Conservation (phyloP, 1,284 basidiomycete species). For the Moniliophthora roreri region DNA sequence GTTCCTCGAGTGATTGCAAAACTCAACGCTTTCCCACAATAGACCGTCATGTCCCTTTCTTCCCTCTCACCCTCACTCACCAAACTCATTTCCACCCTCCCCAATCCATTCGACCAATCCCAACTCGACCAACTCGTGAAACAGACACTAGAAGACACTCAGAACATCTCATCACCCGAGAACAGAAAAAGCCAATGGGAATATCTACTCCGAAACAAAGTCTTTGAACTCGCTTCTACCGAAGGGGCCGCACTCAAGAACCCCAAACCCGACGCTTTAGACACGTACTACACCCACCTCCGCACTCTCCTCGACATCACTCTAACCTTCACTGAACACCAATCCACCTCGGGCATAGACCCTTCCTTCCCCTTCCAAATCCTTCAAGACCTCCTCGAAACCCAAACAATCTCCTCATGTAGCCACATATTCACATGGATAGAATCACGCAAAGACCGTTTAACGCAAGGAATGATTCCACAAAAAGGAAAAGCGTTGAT, state of each 20-base stretch:
- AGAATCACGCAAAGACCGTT: slow-evolving; percentile 61
- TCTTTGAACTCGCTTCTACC: slow-evolving; percentile 62
- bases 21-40: no score
- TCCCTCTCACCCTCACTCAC: no score
- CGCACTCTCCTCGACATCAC: slow-evolving; percentile 51
- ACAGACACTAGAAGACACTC: slow-evolving; percentile 43
- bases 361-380: slow-evolving; percentile 56
- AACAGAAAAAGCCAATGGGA: slow-evolving; percentile 73
- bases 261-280: no score
- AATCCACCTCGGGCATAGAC: no score
- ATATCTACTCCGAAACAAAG: slow-evolving; percentile 62
- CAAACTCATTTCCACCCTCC: slow-evolving; percentile 51
- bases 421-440: slow-evolving; percentile 86
- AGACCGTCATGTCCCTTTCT: no score
- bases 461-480: slow-evolving; percentile 77
- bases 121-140: slow-evolving; percentile 50
- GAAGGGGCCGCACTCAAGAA: slow-evolving; percentile 50
- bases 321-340: slow-evolving; percentile 56
- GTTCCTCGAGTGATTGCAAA: no score
- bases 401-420: slow-evolving; percentile 79
- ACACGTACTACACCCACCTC: slow-evolving; percentile 46
- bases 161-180: slow-evolving; percentile 46
- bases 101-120: slow-evolving; percentile 45
- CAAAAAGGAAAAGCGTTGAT: slow-evolving; percentile 86
- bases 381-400: slow-evolving; percentile 77